phyloP scores from a whole-genome alignment of 1,139 yeast species.

The Debaryomyces robertsiae region DNA sequence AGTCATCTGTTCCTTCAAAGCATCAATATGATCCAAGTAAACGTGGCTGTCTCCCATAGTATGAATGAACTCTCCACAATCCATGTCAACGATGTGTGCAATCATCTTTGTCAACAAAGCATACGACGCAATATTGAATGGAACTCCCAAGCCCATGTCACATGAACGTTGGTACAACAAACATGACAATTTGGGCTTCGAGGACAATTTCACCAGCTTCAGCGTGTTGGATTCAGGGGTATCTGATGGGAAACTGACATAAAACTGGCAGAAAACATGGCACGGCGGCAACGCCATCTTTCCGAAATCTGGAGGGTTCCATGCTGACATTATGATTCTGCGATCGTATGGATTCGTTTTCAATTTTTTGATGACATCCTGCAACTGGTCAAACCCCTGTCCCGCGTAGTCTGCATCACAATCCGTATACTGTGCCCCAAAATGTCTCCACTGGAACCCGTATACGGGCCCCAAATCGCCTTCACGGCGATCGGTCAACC shows the following conservation, averaged over 20 bases:
- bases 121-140: conserved; percentile 95
- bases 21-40: conserved; percentile 89
- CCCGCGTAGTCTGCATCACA: conserved; percentile 87
- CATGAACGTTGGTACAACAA: conserved; percentile 95
- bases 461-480: conserved; percentile 98
- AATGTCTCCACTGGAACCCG: conserved; percentile 99
- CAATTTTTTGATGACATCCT: conserved; percentile 74
- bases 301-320: conserved; percentile 96
- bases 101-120: conserved; percentile 92
- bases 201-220: conserved; percentile 19
- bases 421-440: conserved; percentile 87
- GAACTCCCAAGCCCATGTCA: conserved; percentile 99
- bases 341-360: conserved; percentile 92
- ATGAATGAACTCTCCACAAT: conserved; percentile 92
- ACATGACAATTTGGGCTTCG: conserved; percentile 75
- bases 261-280: conserved; percentile 94
- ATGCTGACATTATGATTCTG: conserved; percentile 90
- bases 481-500: conserved; percentile 76
- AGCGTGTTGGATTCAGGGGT: conserved; percentile 18
- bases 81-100: conserved; percentile 91
- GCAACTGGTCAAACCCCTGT: conserved; percentile 87
- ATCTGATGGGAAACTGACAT: conserved; percentile 73
- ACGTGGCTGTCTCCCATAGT: conserved; percentile 98
- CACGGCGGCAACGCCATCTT: conserved; percentile 98
- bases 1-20: conserved; percentile 72